phyloP scores from a whole-genome alignment of 2,329 filamentous ascomycete species.

The Pyricularia grisea region DNA sequence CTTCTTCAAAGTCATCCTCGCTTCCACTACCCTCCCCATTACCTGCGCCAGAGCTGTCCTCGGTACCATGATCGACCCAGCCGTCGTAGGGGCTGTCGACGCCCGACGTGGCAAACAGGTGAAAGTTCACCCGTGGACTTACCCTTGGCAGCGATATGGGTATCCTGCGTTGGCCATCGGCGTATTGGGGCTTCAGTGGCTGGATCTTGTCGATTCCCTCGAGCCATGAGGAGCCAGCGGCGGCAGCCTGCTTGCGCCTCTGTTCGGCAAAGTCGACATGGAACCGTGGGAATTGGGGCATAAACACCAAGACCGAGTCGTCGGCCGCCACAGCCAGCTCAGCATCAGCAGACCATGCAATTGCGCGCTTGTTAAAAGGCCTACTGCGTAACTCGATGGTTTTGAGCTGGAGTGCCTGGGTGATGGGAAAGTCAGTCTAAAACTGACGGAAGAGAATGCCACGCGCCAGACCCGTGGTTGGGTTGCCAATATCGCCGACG shows the following conservation, averaged over 20 bases:
- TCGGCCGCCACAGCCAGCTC: constrained; percentile 48
- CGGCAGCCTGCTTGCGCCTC: constrained; percentile 4
- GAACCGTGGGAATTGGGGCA: constrained; percentile 31
- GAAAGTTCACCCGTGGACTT: constrained; percentile 32
- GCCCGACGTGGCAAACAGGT: constrained; percentile 30
- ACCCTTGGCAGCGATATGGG: constrained; percentile 24
- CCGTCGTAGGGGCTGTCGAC: constrained; percentile 21
- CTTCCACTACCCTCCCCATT: constrained; percentile 6
- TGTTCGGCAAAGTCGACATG: constrained; percentile 4
- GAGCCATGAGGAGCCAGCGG: neutral
- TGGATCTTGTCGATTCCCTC: constrained; percentile 3
- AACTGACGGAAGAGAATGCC: neutral
- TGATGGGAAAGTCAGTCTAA: neutral
- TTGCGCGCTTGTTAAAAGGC: constrained; percentile 23
- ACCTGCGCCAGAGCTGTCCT: constrained; percentile 6
- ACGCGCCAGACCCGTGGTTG: too few relatives aligned
- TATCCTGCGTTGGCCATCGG: constrained; percentile 22
- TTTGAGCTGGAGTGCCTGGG: constrained; percentile 1
- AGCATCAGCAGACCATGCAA: constrained; percentile 47
- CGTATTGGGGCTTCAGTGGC: constrained; percentile 19
- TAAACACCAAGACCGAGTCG: constrained; percentile 41
- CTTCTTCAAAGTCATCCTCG: constrained; percentile 13
- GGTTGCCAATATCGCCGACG: neutral
- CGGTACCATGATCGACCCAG: constrained; percentile 2
- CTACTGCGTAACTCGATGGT: constrained; percentile 14